phyloP scores from a whole-genome alignment of 1,284 basidiomycete species.

The Athelia sp. region DNA sequence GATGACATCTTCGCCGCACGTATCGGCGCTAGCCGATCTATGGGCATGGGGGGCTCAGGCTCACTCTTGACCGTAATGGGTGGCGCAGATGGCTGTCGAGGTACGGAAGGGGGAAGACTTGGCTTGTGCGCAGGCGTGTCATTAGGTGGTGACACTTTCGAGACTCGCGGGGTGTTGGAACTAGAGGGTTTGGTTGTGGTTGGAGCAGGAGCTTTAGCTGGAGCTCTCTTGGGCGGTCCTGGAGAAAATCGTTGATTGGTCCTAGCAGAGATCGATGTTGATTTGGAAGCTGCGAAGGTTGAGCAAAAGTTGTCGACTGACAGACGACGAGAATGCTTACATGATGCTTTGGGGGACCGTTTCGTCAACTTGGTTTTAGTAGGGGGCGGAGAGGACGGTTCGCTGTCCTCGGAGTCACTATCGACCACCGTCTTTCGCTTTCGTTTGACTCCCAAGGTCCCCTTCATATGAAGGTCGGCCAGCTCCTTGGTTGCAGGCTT shows the following conservation, averaged over 20 bases:
- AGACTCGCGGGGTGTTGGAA: background rate
- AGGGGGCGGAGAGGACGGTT: background rate
- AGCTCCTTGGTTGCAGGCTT: background rate
- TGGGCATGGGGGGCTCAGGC: background rate
- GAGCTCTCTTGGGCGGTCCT: background rate
- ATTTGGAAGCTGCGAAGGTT: background rate
- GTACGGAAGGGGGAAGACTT: background rate
- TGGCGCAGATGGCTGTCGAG: background rate
- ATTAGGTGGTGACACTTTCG: background rate
- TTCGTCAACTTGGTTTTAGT: background rate
- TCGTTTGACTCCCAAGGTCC: background rate
- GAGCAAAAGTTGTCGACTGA: background rate
- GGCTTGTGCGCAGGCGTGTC: background rate
- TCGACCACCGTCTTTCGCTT: background rate
- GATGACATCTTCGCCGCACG: background rate
- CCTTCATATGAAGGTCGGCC: background rate
- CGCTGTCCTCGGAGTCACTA: background rate
- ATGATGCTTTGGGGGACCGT: background rate
- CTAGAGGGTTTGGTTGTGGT: background rate
- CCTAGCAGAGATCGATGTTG: background rate
- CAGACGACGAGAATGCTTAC: background rate
- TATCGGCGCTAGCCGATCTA: background rate
- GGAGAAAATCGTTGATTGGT: background rate
- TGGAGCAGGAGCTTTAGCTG: background rate
- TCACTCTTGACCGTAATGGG: background rate